phyloP scores from a whole-genome alignment of 495 filamentous ascomycete genomes.

The Hypomontagnella monticulosa region DNA sequence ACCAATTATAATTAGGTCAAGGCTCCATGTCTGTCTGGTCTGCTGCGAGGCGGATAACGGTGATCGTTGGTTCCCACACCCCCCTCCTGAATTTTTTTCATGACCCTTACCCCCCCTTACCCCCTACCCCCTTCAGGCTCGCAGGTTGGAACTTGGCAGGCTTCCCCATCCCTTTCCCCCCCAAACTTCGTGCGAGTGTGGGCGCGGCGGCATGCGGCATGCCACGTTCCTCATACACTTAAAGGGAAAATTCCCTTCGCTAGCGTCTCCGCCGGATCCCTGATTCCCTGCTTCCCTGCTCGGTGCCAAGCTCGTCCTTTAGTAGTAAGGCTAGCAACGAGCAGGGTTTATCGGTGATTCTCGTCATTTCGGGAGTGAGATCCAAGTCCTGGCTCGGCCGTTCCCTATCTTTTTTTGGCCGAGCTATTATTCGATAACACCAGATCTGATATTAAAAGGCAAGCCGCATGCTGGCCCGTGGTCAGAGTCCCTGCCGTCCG shows the following conservation, averaged over 20 bases:
- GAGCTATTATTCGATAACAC: conserved; percentile 45
- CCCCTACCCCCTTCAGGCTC: conserved; percentile 20
- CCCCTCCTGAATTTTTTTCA: conserved; percentile 6
- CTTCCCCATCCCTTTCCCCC: conserved; percentile 39
- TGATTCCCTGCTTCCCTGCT: conserved; percentile 31
- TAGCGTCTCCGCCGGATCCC: conserved; percentile 36
- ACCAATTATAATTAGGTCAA: conserved; percentile 24
- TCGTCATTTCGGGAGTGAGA: conserved; percentile 50
- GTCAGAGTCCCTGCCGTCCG: conserved; percentile 4
- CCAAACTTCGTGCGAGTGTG: conserved; percentile 33
- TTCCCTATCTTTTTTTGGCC: conserved; percentile 45
- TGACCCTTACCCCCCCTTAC: not conserved
- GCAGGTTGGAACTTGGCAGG: conserved; percentile 12
- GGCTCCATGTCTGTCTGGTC: conserved; percentile 10
- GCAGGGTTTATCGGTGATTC: conserved; percentile 48
- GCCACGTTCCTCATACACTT: conserved; percentile 43
- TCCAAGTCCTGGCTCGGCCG: conserved; percentile 38
- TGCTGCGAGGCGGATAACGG: conserved; percentile 38
- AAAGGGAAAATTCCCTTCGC: conserved; percentile 40
- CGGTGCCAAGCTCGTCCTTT: conserved; percentile 32
- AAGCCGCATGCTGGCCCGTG: conserved; percentile 40
- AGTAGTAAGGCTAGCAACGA: conserved; percentile 43
- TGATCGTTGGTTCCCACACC: conserved; percentile 34
- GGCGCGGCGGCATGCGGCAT: conserved; percentile 42
- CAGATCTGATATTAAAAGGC: conserved; percentile 47